These are phyloP conservation scores for Penicillium sp. DNA, from an alignment of 2,329 filamentous ascomycete species.

Conservation along the genomic window DNA sequence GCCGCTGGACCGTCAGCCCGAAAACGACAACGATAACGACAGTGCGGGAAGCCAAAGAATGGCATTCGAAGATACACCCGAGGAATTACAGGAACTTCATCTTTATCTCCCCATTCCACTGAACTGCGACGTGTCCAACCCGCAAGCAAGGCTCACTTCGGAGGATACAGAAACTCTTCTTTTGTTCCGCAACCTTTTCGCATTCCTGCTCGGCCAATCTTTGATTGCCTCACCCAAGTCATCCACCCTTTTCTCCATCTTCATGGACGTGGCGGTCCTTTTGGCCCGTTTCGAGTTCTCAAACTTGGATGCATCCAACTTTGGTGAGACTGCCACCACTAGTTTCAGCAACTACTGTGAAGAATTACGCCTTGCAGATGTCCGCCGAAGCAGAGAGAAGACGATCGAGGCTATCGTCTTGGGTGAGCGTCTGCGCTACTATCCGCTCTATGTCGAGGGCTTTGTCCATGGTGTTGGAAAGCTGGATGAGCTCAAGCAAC, in stretches of 20 bases:
- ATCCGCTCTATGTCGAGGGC: constrained; percentile 81
- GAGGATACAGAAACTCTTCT: constrained; percentile 58
- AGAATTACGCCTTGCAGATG: constrained; percentile 73
- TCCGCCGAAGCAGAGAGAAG: constrained; percentile 78
- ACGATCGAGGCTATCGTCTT: constrained; percentile 86
- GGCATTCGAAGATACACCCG: constrained; percentile 45
- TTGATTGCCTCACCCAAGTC: constrained; percentile 57
- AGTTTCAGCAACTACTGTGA: constrained; percentile 64
- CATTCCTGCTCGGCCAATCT: constrained; percentile 61
- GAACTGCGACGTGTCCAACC: constrained; percentile 47
- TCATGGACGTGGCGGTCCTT: constrained; percentile 58
- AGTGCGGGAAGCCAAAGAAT: constrained; percentile 49
- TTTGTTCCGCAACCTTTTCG: constrained; percentile 61
- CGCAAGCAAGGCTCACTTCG: constrained; percentile 31
- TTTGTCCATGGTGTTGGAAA: constrained; percentile 91
- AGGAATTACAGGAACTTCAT: constrained; percentile 47
- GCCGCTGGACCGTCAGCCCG: constrained; percentile 26
- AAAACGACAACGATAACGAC: constrained; percentile 34
- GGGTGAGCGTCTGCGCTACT: constrained; percentile 79
- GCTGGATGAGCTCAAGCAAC: constrained; percentile 67
- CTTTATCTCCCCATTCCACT: constrained; percentile 59
- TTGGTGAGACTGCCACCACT: constrained; percentile 56
- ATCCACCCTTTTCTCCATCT: constrained; percentile 57
- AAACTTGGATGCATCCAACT: constrained; percentile 62
- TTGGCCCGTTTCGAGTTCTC: constrained; percentile 58